Percentiles rank a stretch among this genome's conserved stretches.
These are phyloP conservation scores for Atkinsonella hypoxylon DNA, from an alignment of 2,329 filamentous ascomycete genomes.

Conservation along the genomic window DNA sequence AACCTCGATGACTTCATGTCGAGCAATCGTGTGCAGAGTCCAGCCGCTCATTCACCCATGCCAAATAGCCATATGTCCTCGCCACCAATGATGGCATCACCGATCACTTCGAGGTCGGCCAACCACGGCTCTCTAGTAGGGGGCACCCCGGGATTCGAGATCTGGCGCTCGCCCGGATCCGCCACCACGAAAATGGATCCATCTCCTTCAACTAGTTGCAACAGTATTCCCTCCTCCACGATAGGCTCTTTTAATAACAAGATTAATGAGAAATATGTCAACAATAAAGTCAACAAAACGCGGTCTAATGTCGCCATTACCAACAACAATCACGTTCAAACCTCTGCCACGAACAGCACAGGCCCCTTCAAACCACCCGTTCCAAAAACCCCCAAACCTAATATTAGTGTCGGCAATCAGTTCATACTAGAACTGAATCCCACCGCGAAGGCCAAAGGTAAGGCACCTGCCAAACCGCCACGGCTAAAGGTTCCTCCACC, in stretches of 20 bases:
- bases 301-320: neutral
- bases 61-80: constrained; percentile 8
- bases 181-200: constrained; percentile 14
- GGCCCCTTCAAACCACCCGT: constrained; percentile 27
- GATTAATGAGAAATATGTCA: neutral
- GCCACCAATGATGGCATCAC: constrained; percentile 13
- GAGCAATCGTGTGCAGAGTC: constrained; percentile 15
- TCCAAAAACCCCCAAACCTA: constrained; percentile 27
- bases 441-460: constrained; percentile 20
- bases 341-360: neutral
- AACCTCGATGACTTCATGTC: constrained; percentile 23
- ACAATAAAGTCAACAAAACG: neutral
- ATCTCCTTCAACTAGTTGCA: constrained; percentile 12
- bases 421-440: constrained; percentile 26
- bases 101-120: constrained; percentile 11
- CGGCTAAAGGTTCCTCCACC: constrained; percentile 14
- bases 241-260: neutral
- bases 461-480: constrained; percentile 22
- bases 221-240: constrained; percentile 6
- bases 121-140: constrained; percentile 11
- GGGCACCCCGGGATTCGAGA: constrained; percentile 26
- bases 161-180: constrained; percentile 24
- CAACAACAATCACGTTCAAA: neutral
- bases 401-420: constrained; percentile 22
- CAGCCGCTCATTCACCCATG: constrained; percentile 15